Evolutionary conservation across 805 yeast species (phyloP), one percentile per base, ranked within the genome.

Genomic region (Kluyveromyces siamensis): DNA sequence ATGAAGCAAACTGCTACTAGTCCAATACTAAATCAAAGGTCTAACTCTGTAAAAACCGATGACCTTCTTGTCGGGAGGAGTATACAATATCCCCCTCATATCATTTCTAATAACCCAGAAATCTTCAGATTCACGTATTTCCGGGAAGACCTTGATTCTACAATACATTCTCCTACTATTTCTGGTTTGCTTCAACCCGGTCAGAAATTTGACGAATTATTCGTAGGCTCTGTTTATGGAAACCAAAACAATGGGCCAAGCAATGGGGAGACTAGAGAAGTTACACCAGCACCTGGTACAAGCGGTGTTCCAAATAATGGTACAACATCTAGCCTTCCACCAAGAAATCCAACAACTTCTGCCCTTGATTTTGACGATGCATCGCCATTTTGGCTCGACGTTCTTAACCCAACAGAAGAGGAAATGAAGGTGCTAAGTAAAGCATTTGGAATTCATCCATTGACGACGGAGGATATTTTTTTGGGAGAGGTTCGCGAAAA

Each of bases 401-500:
- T 91, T 11, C 70, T 87, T 49, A 84, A 87, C 59, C 99, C 99
- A 10, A 86, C 96, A 0, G 98, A 93, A 60, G 97, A 89, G 56
- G 99, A 91, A 65, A 87, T 93, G 95, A 89, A 91, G 59, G 93
- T 84, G 0, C 58, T 91, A 13, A 80, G 95, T 27, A 88, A 88
- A 59, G 81, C 97, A 0, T 91, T 91, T 69, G 96, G 95, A 1
- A 87, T 91, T 49, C 99, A 91, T 66, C 99, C 99, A 0, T 75
- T 91, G 57, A 91, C 99, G 0, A 87, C 97, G 0, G 99, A 91
- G 63, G 99, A 91, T 68, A 90, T 91, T 44, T 84, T 86, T 51
- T 68, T 90, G 30, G 96, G 96, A 1, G 99, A 91, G 62, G 85
- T 96, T 0, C 79, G 98, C 55, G 99, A 91, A 65, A 91, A 91